Percentiles rank a stretch among this genome's conserved stretches.
phyloP scores from a whole-genome alignment of 2,329 filamentous ascomycete species.

The Monilinia fructigena region DNA sequence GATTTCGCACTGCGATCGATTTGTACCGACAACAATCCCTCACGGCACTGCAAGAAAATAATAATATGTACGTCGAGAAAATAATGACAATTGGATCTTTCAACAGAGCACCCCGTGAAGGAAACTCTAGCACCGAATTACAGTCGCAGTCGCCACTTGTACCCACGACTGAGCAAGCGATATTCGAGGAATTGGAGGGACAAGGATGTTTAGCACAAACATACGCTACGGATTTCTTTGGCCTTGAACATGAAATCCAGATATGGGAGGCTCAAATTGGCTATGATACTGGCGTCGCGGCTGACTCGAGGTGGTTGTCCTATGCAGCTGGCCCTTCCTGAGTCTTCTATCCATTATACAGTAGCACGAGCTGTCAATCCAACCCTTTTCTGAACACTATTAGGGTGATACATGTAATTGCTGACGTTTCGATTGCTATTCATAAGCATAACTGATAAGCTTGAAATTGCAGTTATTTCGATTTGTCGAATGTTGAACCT shows the following conservation, averaged over 20 bases:
- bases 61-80: constrained; percentile 12
- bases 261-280: constrained; percentile 13
- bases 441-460: no score
- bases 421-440: no score
- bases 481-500: no score
- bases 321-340: background rate
- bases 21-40: background rate
- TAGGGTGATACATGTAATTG: no score
- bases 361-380: no score
- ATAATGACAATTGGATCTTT: constrained; percentile 8
- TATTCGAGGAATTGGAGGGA: background rate
- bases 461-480: no score
- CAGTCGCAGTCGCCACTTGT: background rate
- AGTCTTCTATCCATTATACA: background rate
- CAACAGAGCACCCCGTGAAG: background rate
- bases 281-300: constrained; percentile 13
- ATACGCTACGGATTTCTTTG: constrained; percentile 13
- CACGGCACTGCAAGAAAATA: background rate
- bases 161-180: background rate
- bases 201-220: background rate
- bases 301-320: constrained; percentile 16
- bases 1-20: background rate
- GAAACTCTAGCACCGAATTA: background rate
- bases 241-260: constrained; percentile 14
- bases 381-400: no score